Evolutionary conservation across 257 asterid species (phyloP).

Genomic region (Primulina eburnea): DNA sequence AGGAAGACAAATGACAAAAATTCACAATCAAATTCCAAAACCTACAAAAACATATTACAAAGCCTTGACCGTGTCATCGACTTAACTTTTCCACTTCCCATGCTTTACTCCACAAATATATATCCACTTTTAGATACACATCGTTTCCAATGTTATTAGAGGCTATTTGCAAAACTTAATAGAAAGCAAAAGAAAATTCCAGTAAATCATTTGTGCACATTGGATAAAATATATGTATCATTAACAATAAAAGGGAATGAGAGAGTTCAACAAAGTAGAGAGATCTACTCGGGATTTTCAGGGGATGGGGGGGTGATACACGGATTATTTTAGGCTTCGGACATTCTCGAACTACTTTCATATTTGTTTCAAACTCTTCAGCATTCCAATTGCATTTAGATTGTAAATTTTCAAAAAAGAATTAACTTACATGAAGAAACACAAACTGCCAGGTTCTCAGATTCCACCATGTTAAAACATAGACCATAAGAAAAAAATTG

Average conservation of each 20-base stretch:
- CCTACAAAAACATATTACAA: not conserved
- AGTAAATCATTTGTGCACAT: too few species aligned
- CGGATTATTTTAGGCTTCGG: not conserved
- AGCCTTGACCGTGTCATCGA: not conserved
- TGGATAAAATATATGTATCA: too few species aligned
- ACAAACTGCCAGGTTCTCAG: not conserved
- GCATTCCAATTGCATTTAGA: not conserved
- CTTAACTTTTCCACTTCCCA: not conserved
- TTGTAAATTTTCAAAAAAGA: too few species aligned
- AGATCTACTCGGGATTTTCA: not conserved
- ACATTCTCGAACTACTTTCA: not conserved
- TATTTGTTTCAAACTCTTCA: too few species aligned
- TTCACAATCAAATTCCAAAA: conserved; percentile 1
- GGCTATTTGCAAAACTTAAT: too few species aligned
- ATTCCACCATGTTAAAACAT: conserved; percentile 4
- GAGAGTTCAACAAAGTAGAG: not conserved
- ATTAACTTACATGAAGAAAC: not conserved
- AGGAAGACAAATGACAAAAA: not conserved
- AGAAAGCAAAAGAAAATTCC: too few species aligned
- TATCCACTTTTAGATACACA: too few species aligned
- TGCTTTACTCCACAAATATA: too few species aligned
- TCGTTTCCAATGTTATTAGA: too few species aligned
- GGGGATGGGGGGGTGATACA: not conserved
- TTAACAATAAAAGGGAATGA: not conserved
- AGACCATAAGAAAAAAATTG: not conserved